These are phyloP conservation scores for Antitrichia curtipendula DNA, from an alignment of 225 moss, liverwort and hornwort genomes.

Conservation along the genomic window DNA sequence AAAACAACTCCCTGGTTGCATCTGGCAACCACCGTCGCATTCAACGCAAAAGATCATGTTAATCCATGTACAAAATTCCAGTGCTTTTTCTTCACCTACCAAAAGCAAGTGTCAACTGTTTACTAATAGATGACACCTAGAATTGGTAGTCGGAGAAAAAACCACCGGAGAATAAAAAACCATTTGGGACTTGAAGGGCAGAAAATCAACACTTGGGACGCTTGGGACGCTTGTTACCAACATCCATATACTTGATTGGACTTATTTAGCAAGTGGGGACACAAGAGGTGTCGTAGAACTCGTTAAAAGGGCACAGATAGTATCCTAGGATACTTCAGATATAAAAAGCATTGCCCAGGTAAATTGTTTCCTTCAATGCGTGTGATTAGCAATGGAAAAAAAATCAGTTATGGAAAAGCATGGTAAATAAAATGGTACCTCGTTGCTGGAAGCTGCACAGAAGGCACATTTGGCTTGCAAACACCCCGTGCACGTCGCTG, in stretches of 20 bases:
- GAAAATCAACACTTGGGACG: neutral
- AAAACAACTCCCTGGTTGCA: constrained; percentile 73
- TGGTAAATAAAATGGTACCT: neutral
- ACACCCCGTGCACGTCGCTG: constrained; percentile 59
- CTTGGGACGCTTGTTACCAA: neutral
- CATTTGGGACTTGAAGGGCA: neutral
- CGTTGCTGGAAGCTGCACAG: constrained; percentile 44
- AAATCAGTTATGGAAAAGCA: neutral
- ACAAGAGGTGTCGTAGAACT: neutral
- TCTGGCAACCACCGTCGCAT: constrained; percentile 10
- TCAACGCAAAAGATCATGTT: neutral
- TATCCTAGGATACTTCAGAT: neutral
- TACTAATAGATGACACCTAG: neutral
- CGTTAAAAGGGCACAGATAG: neutral
- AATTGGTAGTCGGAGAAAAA: neutral
- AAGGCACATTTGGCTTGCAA: constrained; percentile 73
- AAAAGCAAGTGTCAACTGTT: neutral
- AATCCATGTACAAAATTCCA: neutral
- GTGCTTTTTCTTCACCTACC: neutral
- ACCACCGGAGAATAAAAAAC: neutral
- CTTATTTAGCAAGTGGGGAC: neutral
- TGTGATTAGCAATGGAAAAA: neutral
- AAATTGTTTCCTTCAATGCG: neutral
- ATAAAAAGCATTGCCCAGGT: neutral
- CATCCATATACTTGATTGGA: neutral